Conservation (phyloP, 1,284 basidiomycete genomes). For the Porphyrellus sp. region DNA sequence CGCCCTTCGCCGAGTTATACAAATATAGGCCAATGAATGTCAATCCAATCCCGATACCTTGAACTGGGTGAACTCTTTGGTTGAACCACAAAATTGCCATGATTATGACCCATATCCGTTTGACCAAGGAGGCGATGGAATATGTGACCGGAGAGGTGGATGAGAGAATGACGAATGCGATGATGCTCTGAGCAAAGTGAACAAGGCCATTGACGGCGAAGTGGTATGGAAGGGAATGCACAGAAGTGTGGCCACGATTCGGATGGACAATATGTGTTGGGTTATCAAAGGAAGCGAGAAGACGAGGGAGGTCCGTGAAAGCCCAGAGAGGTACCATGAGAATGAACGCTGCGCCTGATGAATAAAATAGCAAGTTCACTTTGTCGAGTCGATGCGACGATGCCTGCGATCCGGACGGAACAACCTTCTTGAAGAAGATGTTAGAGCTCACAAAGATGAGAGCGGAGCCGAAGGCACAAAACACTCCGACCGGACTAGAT, state of each 20-base stretch:
- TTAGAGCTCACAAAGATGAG: constrained; percentile 97
- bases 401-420: constrained; percentile 64
- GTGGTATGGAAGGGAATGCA: constrained; percentile 66
- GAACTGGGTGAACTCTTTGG: constrained; percentile 81
- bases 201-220: constrained; percentile 92
- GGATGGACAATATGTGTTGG: constrained; percentile 49
- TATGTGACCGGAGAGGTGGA: constrained; percentile 98
- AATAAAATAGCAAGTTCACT: constrained; percentile 94
- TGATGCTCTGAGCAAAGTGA: constrained; percentile 95
- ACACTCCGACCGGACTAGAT: constrained; percentile 77
- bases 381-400: constrained; percentile 87
- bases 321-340: constrained; percentile 95
- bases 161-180: constrained; percentile 94
- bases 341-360: constrained; percentile 89
- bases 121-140: constrained; percentile 96
- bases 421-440: constrained; percentile 99
- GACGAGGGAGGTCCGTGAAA: constrained; percentile 75
- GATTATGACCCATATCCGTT: constrained; percentile 97
- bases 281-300: constrained; percentile 48
- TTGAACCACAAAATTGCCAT: constrained; percentile 97
- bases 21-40: constrained; percentile 92
- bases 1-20: constrained; percentile 93
- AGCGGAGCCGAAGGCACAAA: constrained; percentile 93
- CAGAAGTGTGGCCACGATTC: constrained; percentile 43
- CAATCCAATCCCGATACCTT: constrained; percentile 84